Evolutionary conservation across 2,329 filamentous ascomycete species (phyloP).

Genomic region (Rutstroemia sp.): DNA sequence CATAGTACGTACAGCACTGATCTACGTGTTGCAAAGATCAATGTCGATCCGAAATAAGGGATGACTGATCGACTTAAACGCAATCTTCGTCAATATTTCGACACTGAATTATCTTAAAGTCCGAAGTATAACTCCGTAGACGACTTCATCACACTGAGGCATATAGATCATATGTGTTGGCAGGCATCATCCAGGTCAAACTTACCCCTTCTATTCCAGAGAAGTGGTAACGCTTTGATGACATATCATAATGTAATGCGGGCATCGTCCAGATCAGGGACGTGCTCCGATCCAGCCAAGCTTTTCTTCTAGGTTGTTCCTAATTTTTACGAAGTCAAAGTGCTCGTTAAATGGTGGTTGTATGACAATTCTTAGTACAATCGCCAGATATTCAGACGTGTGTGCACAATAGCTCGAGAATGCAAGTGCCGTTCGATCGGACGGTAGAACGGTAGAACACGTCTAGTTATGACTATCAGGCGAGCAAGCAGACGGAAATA

Average conservation of each 20-base stretch:
- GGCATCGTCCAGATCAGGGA: slow-evolving; percentile 1
- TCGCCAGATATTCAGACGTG: not conserved
- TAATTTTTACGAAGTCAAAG: no score
- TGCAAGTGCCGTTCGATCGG: not conserved
- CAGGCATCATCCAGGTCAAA: not conserved
- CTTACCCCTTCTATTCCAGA: not conserved
- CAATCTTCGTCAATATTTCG: no score
- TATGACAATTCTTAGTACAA: no score
- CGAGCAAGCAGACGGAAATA: not conserved
- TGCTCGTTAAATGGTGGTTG: no score
- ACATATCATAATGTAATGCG: not conserved
- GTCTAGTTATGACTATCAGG: not conserved
- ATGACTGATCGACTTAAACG: no score
- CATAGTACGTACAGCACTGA: no score
- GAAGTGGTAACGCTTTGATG: not conserved
- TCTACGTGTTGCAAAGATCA: no score
- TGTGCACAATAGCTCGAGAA: not conserved
- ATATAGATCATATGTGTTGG: no score
- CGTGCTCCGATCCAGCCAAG: slow-evolving; percentile 4
- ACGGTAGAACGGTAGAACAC: not conserved
- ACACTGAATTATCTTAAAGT: no score
- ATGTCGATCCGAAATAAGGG: no score
- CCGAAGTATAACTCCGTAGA: no score
- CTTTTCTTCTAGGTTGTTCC: not conserved
- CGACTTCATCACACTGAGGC: not conserved